Conservation (phyloP, 2,329 filamentous ascomycete species). For the Phyllosticta ampelicida region DNA sequence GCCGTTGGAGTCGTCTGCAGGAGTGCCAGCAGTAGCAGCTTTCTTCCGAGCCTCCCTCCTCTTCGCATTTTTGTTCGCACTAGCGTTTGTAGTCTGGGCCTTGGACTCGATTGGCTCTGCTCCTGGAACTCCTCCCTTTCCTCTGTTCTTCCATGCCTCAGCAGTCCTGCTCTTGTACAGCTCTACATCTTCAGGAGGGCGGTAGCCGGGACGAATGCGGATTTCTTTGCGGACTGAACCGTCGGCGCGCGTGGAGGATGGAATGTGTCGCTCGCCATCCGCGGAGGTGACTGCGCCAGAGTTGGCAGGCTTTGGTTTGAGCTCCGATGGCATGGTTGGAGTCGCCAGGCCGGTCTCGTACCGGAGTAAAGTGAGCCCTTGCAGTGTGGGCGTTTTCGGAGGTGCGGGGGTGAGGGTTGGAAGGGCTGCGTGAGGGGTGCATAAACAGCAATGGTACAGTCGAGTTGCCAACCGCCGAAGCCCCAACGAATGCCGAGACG, state of each 20-base stretch:
- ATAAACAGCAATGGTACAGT: neutral
- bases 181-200: slow-evolving; percentile 89
- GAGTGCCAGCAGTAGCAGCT: slow-evolving; percentile 43
- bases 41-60: slow-evolving; percentile 55
- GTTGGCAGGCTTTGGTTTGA: slow-evolving; percentile 24
- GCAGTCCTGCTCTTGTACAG: slow-evolving; percentile 90
- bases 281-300: slow-evolving; percentile 56
- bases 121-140: slow-evolving; percentile 61
- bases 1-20: slow-evolving; percentile 18
- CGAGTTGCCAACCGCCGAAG: neutral
- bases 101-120: slow-evolving; percentile 46
- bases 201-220: slow-evolving; percentile 84
- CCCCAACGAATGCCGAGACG: neutral
- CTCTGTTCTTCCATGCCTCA: slow-evolving; percentile 70
- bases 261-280: slow-evolving; percentile 79
- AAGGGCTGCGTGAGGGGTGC: neutral
- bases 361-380: neutral
- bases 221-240: slow-evolving; percentile 91
- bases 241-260: slow-evolving; percentile 74
- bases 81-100: slow-evolving; percentile 38
- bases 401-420: neutral
- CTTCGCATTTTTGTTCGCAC: slow-evolving; percentile 80
- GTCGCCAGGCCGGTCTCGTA: neutral
- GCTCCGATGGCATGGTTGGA: neutral
- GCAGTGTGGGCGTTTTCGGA: neutral